These are phyloP conservation scores for Argentina anserina DNA, from an alignment of 306 rosid species.

Conservation along the genomic window DNA sequence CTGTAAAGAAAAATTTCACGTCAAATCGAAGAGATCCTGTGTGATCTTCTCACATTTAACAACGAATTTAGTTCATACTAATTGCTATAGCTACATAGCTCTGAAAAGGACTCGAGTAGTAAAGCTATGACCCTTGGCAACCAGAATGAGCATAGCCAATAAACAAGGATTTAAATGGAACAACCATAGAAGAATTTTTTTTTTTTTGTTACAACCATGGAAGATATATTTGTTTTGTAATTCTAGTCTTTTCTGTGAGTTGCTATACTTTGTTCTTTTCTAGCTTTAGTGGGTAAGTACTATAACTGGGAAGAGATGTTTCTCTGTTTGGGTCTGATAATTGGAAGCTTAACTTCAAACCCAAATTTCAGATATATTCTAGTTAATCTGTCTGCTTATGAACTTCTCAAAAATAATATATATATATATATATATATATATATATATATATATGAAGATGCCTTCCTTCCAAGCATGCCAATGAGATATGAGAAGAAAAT, in stretches of 20 bases:
- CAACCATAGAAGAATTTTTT: background rate
- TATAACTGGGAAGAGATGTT: background rate
- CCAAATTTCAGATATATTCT: slow-evolving; percentile 10
- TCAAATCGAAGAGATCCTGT: slow-evolving; percentile 1
- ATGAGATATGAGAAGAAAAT: slow-evolving; percentile 1
- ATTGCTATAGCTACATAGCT: background rate
- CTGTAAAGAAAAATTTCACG: background rate
- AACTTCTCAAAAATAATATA: too few relatives aligned
- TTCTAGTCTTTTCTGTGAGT: background rate
- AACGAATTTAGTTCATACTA: background rate
- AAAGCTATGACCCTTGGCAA: background rate
- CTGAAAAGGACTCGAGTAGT: background rate
- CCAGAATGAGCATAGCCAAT: background rate
- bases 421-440: too few relatives aligned
- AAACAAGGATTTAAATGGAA: background rate
- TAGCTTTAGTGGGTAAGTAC: background rate
- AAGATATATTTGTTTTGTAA: background rate
- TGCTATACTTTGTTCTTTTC: background rate
- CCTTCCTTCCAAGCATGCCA: slow-evolving; percentile 44
- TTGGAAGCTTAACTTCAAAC: slow-evolving; percentile 26
- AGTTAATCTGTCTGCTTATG: slow-evolving; percentile 23
- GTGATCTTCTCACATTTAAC: background rate
- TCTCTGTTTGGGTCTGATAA: slow-evolving; percentile 38
- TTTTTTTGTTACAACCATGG: too few relatives aligned
- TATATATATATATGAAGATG: too few relatives aligned